A percentile compares a stretch with the other conserved stretches of the same genome.
These are phyloP conservation scores for Suillus occidentalis DNA, from an alignment of 768 basidiomycete genomes.

Conservation along the genomic window DNA sequence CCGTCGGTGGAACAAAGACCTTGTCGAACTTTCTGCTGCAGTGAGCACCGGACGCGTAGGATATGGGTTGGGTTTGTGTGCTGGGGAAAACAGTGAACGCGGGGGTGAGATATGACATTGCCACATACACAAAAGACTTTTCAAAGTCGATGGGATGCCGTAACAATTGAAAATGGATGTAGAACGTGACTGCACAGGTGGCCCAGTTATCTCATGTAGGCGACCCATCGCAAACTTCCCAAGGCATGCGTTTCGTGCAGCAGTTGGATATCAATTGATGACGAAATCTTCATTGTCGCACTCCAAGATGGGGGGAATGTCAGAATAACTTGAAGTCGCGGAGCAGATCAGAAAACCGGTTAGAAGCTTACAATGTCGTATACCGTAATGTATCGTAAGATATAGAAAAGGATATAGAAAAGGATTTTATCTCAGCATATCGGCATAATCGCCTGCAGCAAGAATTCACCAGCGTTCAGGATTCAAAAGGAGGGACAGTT, in stretches of 20 bases:
- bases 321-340: neutral
- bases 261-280: neutral
- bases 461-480: no score
- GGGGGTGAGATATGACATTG: neutral
- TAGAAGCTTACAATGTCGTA: no score
- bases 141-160: neutral
- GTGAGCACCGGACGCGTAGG: neutral
- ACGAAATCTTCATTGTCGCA: neutral
- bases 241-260: neutral
- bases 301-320: neutral
- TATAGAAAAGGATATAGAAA: no score
- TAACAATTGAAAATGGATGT: neutral
- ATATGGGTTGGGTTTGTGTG: neutral
- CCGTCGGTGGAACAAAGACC: neutral
- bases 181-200: neutral
- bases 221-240: neutral
- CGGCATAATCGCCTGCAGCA: no score
- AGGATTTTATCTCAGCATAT: no score
- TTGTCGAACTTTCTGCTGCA: neutral
- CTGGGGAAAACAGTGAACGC: neutral
- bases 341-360: neutral
- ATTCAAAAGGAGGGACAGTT: neutral
- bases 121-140: neutral
- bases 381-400: no score
- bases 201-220: neutral